Base-by-base conservation (phyloP, 176 grass and related monocot genomes). In the Miscanthus lutarioriparius region DNA sequence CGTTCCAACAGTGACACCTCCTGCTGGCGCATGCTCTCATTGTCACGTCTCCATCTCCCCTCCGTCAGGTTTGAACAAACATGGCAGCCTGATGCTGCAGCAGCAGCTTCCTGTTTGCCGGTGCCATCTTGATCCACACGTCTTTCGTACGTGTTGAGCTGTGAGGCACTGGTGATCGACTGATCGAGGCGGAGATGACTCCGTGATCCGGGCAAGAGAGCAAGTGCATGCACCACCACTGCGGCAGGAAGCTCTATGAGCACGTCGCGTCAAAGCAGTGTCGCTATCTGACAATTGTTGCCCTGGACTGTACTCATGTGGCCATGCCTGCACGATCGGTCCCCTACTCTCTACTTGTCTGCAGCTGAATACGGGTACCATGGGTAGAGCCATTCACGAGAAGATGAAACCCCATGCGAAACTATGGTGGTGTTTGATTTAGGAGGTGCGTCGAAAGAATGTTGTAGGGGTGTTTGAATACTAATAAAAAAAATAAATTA, bases 101-200 rank as follows among this genome's bases (percentile, higher is more conserved):
- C 56, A 26, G 26, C 68, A 70, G 6, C 19, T 33, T 82, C 65
- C 66, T 78, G 44, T 67, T 86, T 90, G 83, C 78, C 67, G 61
- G 30, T 25, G 67, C 26, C 58, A 25, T 58, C 14, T 70, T 6
- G 59, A 47, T 62, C 70, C 30, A 33, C 63, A 85, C n/a, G n/a
- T 59, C 19, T 7, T 51, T 22, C 58, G 56, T 33, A n/a, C n/a
- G n/a, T n/a, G n/a, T n/a, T n/a, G n/a, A n/a, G n/a, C n/a, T n/a
- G n/a, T n/a, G n/a, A n/a, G n/a, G n/a, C n/a, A n/a, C n/a, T n/a
- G n/a, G n/a, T n/a, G n/a, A n/a, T n/a, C n/a, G n/a, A n/a, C n/a
- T n/a, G 47, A 27, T 75, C 7, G 38, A 22, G 45, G 13, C 32
- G 45, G 56, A 27, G n/a, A 26, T 30, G 43, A 49, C 26, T 49